Percentiles rank a stretch among this genome's conserved stretches.
These are phyloP conservation scores for Glomus cerebriforme DNA, from an alignment of 192 early-diverging fungal genomes.

Conservation along the genomic window DNA sequence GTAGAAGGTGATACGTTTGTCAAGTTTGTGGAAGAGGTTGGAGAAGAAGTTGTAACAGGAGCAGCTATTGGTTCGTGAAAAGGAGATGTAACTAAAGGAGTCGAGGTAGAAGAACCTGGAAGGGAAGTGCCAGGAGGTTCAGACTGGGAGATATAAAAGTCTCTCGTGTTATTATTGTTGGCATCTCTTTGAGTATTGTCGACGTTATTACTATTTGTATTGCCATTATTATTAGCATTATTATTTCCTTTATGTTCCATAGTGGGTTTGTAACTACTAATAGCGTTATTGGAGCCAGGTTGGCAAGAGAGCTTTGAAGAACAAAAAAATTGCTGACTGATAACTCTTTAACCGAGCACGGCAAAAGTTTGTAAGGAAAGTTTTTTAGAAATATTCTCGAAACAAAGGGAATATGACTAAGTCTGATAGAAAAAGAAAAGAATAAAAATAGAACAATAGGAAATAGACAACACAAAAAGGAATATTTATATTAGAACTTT, in stretches of 20 bases:
- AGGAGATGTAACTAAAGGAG: slow-evolving; percentile 1
- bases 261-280: not conserved
- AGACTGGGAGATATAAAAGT: not conserved
- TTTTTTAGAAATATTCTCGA: not conserved
- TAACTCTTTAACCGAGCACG: not conserved
- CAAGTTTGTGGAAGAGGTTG: not conserved
- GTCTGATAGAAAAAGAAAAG: not conserved
- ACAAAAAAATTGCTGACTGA: not conserved
- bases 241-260: slow-evolving; percentile 5
- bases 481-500: not conserved
- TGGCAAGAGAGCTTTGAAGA: not conserved
- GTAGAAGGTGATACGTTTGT: not conserved
- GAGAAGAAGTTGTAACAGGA: not conserved
- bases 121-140: not conserved
- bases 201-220: not conserved
- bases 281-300: not conserved
- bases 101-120: not conserved
- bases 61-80: not conserved
- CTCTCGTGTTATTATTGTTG: not conserved
- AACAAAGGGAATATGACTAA: not conserved
- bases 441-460: not conserved
- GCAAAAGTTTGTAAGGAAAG: not conserved
- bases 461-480: not conserved
- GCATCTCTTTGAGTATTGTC: slow-evolving; percentile 9
- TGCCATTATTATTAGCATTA: not conserved